A percentile compares a stretch with the other conserved stretches of the same genome.
phyloP scores from a whole-genome alignment of 306 rosid species.

The Pterocarpus macrocarpus region DNA sequence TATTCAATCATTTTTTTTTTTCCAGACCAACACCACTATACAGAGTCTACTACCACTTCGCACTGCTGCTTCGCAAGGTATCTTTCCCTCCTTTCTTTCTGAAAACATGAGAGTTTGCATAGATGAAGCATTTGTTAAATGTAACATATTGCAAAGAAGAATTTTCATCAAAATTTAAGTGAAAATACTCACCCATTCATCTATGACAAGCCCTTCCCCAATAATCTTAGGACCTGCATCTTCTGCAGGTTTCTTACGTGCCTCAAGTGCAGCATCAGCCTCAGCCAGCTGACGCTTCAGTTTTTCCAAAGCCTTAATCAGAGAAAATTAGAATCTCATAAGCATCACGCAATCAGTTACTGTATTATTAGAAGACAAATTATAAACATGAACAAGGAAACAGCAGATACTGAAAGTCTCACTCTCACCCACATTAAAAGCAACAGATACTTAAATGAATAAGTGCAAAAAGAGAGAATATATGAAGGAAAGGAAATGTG shows the following conservation, averaged over 20 bases:
- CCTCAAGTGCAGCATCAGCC: constrained; percentile 86
- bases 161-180: neutral
- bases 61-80: constrained; percentile 88
- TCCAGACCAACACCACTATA: constrained; percentile 50
- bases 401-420: constrained; percentile 2
- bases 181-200: constrained; percentile 73
- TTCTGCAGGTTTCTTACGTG: constrained; percentile 83
- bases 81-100: constrained; percentile 94
- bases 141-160: neutral
- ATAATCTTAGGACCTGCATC: constrained; percentile 79
- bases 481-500: neutral
- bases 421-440: constrained; percentile 13
- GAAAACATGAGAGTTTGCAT: constrained; percentile 24
- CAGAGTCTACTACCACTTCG: constrained; percentile 75
- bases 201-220: constrained; percentile 89
- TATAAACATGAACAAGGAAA: neutral
- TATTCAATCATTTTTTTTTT: neutral
- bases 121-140: neutral
- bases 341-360: neutral
- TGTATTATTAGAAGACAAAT: neutral
- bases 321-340: constrained; percentile 11
- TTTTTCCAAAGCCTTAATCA: constrained; percentile 72
- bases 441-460: neutral
- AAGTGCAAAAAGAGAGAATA: neutral
- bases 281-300: constrained; percentile 84